phyloP scores from a whole-genome alignment of 2,329 filamentous ascomycete species.

The Colletotrichum higginsianum region DNA sequence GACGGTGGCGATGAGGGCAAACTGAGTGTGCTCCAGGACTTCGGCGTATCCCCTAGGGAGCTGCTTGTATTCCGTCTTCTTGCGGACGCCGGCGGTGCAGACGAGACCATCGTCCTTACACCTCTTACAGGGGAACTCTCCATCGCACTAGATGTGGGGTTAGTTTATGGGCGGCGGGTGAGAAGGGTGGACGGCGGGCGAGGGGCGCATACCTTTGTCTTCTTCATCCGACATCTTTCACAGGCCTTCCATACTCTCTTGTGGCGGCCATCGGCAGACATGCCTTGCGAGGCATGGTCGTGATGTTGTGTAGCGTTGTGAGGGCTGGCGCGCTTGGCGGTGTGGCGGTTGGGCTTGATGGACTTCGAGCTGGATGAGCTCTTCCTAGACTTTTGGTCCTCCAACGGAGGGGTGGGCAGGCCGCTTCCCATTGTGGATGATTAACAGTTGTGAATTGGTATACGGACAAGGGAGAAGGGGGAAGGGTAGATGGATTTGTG shows the following conservation, averaged over 20 bases:
- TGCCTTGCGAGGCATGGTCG: constrained; percentile 54
- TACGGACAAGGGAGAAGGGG: not conserved
- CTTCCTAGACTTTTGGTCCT: constrained; percentile 61
- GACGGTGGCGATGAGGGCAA: constrained; percentile 74
- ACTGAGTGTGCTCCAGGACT: constrained; percentile 76
- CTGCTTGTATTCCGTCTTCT: constrained; percentile 80
- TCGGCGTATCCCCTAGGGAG: constrained; percentile 75
- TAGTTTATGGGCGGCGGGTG: not conserved
- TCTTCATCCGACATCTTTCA: constrained; percentile 78
- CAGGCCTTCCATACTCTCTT: constrained; percentile 79
- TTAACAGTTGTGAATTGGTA: constrained; percentile 17
- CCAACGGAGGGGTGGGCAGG: constrained; percentile 68
- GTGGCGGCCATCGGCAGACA: constrained; percentile 67
- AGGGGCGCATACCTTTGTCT: constrained; percentile 70
- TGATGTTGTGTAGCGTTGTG: constrained; percentile 56
- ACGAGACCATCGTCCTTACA: constrained; percentile 77
- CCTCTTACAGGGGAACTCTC: constrained; percentile 76
- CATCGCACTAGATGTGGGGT: constrained; percentile 66
- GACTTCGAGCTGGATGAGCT: constrained; percentile 60
- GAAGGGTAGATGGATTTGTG: constrained; percentile 12
- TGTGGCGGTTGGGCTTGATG: constrained; percentile 65
- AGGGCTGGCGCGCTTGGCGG: constrained; percentile 65
- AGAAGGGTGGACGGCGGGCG: not conserved
- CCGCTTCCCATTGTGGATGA: constrained; percentile 62
- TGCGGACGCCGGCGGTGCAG: constrained; percentile 74